Percentiles rank a stretch among this genome's conserved stretches.
Conservation (phyloP, 495 filamentous ascomycete genomes). For the Pseudoneurospora amorphoporcata region DNA sequence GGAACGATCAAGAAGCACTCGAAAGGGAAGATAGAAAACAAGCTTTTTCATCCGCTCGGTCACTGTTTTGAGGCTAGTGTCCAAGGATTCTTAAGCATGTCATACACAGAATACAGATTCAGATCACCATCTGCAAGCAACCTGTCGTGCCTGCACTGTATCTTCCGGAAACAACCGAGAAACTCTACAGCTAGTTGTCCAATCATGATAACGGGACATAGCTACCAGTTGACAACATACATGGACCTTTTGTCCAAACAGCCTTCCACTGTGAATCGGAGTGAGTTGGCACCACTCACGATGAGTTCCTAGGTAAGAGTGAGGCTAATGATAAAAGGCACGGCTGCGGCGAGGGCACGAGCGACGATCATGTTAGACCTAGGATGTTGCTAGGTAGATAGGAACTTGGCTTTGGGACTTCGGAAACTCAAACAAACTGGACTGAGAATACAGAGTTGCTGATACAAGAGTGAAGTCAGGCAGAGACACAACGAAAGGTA, state of each 20-base stretch:
- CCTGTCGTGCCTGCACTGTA: background rate
- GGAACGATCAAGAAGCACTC: background rate
- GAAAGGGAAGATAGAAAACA: background rate
- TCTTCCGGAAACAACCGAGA: background rate
- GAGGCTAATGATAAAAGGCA: background rate
- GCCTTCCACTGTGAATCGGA: background rate
- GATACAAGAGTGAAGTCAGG: background rate
- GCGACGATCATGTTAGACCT: background rate
- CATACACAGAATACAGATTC: background rate
- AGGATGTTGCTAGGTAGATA: background rate
- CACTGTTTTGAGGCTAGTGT: background rate
- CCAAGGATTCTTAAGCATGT: background rate
- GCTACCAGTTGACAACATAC: background rate
- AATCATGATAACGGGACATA: background rate
- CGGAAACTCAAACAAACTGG: background rate
- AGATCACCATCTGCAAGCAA: background rate
- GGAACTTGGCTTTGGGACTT: background rate
- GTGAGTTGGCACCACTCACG: background rate
- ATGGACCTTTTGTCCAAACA: background rate
- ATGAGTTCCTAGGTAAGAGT: background rate
- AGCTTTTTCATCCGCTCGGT: background rate
- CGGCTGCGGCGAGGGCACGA: background rate
- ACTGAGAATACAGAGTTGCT: too few relatives aligned
- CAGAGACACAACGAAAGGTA: background rate
- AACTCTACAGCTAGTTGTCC: background rate